Base-by-base conservation (phyloP, 2,329 filamentous ascomycete species). In the Aspergillus caelatus region DNA sequence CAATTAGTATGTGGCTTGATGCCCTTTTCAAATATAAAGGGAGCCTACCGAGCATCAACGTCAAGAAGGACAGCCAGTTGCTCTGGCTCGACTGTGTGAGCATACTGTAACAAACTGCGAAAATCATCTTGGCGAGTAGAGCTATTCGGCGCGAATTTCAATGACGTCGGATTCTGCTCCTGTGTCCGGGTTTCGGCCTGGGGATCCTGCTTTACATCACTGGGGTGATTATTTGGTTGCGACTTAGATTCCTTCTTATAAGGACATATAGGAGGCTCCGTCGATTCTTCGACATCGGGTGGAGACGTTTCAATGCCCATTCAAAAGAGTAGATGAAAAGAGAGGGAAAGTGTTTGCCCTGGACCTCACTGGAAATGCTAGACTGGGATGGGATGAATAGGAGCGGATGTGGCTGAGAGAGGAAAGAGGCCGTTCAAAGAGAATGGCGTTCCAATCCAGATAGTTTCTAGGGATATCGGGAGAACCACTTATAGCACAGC, bases 241-340 rank as follows among this genome's bases (percentile, higher is more conserved):
- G 62, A 62, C 63, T 48, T 62, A 60, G 68, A 63, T 68, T 72
- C 65, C 67, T 69, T 65, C 67, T 67, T 68, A 65, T 68, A 75
- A 73, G 70, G 67, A 77, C 72, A 71, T 74, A 76, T 76, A 77
- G 76, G 75, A 67, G 75, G 75, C 60, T 78, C 76, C 59, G 76
- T 77, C 76, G 76, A 75, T 74, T 78, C 76, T 72, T 78, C 76
- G 76, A 78, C 76, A 75, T 78, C 76, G 67, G 70, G 71, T 54
- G 67, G 72, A 63, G 70, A 70, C 60, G 67, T 76, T 69, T 78
- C 76, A 71, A 75, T 75, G 75, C 76, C 76, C 76, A 78, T 78
- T 77, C 76, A 78, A 78, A 72, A 62, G 55, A 61, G 46, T 60
- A 53, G 39, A 41, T 56, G 62, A 57, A n/a, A 41, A 65, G 56